A percentile compares a stretch with the other conserved stretches of the same genome.
Conservation (phyloP, 768 basidiomycete species). For the Trametes villosa region DNA sequence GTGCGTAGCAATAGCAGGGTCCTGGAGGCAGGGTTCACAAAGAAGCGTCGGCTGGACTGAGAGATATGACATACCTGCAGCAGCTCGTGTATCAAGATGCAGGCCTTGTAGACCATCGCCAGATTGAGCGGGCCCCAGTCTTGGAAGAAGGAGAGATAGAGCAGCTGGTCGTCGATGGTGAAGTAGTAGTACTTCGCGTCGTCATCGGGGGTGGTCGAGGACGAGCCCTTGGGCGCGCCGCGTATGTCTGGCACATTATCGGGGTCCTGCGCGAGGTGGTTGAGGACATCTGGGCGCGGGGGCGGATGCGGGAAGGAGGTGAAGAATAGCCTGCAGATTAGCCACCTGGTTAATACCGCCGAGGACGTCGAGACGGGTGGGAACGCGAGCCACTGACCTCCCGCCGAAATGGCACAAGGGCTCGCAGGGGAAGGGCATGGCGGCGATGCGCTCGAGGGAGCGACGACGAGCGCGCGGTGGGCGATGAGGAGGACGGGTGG, state of each 20-base stretch:
- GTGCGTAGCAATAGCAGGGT: constrained; percentile 71
- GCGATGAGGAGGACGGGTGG: constrained; percentile 18
- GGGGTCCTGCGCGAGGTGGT: constrained; percentile 56
- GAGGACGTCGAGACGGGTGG: constrained; percentile 4
- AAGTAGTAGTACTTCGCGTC: constrained; percentile 85
- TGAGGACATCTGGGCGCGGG: constrained; percentile 68
- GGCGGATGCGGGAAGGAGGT: constrained; percentile 84
- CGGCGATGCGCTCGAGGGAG: background rate
- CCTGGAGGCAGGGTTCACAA: constrained; percentile 49
- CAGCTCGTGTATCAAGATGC: constrained; percentile 89
- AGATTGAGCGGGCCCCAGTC: constrained; percentile 94
- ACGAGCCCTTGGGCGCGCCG: constrained; percentile 58
- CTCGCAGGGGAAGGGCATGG: constrained; percentile 61
- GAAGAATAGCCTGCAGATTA: constrained; percentile 67
- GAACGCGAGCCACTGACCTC: constrained; percentile 50
- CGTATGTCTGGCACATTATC: constrained; percentile 65
- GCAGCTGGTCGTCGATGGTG: constrained; percentile 89
- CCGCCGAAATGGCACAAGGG: constrained; percentile 81
- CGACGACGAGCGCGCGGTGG: constrained; percentile 12
- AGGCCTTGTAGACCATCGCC: constrained; percentile 92
- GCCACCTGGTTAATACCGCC: constrained; percentile 13
- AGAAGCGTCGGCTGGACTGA: background rate
- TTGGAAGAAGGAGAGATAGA: constrained; percentile 92
- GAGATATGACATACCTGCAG: constrained; percentile 59
- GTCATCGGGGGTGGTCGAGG: constrained; percentile 68